These are phyloP conservation scores for Aureobasidium mangrovei DNA, from an alignment of 2,329 filamentous ascomycete genomes.

Conservation along the genomic window DNA sequence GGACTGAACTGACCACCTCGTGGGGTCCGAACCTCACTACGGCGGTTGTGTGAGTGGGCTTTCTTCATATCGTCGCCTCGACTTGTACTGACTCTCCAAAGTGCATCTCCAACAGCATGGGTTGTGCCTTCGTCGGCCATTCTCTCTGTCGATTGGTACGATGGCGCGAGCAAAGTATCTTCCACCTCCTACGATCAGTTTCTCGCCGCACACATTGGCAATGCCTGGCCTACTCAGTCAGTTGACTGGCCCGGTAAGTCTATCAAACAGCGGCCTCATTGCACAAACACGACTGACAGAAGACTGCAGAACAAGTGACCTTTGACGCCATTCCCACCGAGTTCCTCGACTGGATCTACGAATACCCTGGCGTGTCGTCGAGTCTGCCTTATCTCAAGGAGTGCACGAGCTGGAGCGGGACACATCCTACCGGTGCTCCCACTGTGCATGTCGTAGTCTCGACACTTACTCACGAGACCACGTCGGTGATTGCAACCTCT, in stretches of 20 bases:
- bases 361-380: neutral
- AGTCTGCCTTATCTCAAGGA: neutral
- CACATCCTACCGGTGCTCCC: neutral
- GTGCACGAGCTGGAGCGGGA: neutral
- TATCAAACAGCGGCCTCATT: neutral
- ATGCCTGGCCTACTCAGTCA: neutral
- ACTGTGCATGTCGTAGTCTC: slow-evolving; percentile 5
- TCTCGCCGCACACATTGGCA: neutral
- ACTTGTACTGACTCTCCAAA: neutral
- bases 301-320: neutral
- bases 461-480: neutral
- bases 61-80: neutral
- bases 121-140: neutral
- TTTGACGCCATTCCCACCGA: neutral
- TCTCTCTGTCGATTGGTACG: neutral
- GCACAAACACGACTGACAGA: neutral
- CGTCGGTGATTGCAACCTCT: neutral
- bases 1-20: neutral
- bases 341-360: neutral
- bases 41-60: neutral
- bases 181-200: neutral
- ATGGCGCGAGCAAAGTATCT: neutral
- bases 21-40: neutral
- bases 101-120: neutral
- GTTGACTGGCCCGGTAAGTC: slow-evolving; percentile 6